Evolutionary conservation across 441 rosid genomes (phyloP).

Genomic region (Flueggea neowawraea): DNA sequence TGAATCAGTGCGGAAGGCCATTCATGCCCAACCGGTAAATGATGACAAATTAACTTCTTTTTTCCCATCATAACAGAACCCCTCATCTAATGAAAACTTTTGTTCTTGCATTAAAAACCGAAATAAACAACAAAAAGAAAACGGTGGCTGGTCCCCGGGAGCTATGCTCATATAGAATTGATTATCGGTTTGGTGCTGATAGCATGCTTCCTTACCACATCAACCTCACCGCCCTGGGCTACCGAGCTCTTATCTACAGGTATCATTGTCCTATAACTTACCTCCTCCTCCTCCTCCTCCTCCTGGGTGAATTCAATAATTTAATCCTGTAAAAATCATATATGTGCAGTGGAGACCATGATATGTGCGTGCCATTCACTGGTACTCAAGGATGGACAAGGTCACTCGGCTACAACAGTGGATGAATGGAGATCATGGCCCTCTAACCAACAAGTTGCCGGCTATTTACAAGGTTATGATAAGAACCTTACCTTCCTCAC

Average conservation of each 20-base stretch:
- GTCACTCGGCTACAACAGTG: slow-evolving; percentile 33
- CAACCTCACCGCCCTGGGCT: slow-evolving; percentile 38
- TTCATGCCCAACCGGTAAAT: slow-evolving; percentile 45
- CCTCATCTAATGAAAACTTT: no score
- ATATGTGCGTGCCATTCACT: slow-evolving; percentile 39
- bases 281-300: background rate
- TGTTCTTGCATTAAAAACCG: no score
- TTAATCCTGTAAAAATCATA: no score
- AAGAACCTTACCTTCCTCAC: slow-evolving; percentile 86
- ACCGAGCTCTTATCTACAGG: slow-evolving; percentile 63
- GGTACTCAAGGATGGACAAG: slow-evolving; percentile 51
- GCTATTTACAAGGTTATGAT: slow-evolving; percentile 54
- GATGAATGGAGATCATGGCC: slow-evolving; percentile 50
- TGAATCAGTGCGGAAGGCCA: slow-evolving; percentile 42
- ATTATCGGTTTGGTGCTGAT: slow-evolving; percentile 24
- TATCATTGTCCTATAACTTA: slow-evolving; percentile 1
- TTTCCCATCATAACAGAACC: no score
- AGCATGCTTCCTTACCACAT: slow-evolving; percentile 51
- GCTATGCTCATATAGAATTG: slow-evolving; percentile 32
- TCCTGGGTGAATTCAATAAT: no score
- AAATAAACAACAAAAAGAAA: slow-evolving; percentile 4
- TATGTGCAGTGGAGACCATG: slow-evolving; percentile 49
- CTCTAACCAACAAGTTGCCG: slow-evolving; percentile 37
- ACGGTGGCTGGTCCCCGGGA: slow-evolving; percentile 44
- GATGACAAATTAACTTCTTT: background rate